phyloP scores from a whole-genome alignment of 306 rosid genomes.

The Malus sieversii region DNA sequence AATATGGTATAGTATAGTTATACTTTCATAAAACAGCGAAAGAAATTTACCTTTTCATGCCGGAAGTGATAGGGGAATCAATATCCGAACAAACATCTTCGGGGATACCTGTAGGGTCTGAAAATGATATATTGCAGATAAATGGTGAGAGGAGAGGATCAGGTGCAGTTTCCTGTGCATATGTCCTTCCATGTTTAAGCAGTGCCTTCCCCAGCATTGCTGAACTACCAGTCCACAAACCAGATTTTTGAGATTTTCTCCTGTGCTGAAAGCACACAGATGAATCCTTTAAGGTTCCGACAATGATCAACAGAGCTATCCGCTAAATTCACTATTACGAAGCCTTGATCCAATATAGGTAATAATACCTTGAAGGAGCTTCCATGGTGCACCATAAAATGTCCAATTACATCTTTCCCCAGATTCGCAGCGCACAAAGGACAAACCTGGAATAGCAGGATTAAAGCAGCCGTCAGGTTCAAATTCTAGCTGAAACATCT shows the following conservation, averaged over 20 bases:
- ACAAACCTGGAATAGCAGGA: constrained; percentile 61
- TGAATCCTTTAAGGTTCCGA: constrained; percentile 1
- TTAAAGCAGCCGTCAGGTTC: constrained; percentile 19
- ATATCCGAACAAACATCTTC: constrained; percentile 25
- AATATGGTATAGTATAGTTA: neutral
- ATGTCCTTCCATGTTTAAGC: constrained; percentile 29
- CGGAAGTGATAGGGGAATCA: constrained; percentile 22
- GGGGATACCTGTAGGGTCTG: constrained; percentile 17
- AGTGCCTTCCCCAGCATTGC: constrained; percentile 47
- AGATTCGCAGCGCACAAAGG: constrained; percentile 78
- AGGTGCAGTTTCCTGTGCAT: constrained; percentile 41
- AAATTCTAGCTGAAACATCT: neutral
- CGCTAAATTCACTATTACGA: too few relatives aligned
- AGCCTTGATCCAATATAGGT: constrained; percentile 5
- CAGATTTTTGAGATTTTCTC: constrained; percentile 51
- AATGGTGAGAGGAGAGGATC: constrained; percentile 80
- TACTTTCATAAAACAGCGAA: neutral
- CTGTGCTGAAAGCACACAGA: constrained; percentile 46
- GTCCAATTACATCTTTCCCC: constrained; percentile 63
- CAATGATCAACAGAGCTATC: neutral
- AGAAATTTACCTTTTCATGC: constrained; percentile 43
- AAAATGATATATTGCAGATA: constrained; percentile 38
- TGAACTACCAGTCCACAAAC: constrained; percentile 43
- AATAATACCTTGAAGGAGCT: constrained; percentile 61
- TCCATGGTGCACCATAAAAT: constrained; percentile 55